These are phyloP conservation scores for Nemania diffusa DNA, from an alignment of 2,329 filamentous ascomycete genomes.

Conservation along the genomic window DNA sequence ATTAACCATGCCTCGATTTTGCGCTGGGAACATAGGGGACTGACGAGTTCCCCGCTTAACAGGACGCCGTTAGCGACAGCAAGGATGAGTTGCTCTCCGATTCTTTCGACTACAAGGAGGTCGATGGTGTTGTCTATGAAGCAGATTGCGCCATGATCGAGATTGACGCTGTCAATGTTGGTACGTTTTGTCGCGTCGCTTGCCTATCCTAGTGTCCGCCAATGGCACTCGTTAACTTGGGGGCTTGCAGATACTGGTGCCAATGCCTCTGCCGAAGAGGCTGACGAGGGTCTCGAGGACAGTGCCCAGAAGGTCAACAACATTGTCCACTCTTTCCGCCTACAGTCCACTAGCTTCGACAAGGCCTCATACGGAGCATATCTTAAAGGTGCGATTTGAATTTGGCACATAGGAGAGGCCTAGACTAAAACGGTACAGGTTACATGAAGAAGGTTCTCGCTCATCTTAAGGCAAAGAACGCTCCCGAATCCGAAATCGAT, in stretches of 20 bases:
- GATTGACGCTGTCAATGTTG: conserved; percentile 77
- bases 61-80: conserved; percentile 84
- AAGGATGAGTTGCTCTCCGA: conserved; percentile 95
- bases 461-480: conserved; percentile 70
- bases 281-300: conserved; percentile 77
- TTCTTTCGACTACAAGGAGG: conserved; percentile 84
- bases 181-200: conserved; percentile 60
- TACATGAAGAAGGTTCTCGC: conserved; percentile 94
- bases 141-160: conserved; percentile 91
- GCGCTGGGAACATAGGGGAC: conserved; percentile 1
- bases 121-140: conserved; percentile 86
- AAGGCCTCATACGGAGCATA: conserved; percentile 87
- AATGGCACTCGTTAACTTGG: conserved; percentile 23
- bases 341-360: conserved; percentile 80
- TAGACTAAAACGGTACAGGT: conserved; percentile 56
- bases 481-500: conserved; percentile 73
- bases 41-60: conserved; percentile 36
- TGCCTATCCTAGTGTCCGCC: conserved; percentile 13
- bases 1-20: background rate
- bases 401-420: background rate
- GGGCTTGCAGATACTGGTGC: conserved; percentile 79
- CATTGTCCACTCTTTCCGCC: conserved; percentile 90
- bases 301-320: conserved; percentile 82
- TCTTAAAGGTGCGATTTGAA: conserved; percentile 77
- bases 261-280: conserved; percentile 96